Evolutionary conservation across 1,284 basidiomycete species (phyloP).

Genomic region (Sphaerobolus stellatus): DNA sequence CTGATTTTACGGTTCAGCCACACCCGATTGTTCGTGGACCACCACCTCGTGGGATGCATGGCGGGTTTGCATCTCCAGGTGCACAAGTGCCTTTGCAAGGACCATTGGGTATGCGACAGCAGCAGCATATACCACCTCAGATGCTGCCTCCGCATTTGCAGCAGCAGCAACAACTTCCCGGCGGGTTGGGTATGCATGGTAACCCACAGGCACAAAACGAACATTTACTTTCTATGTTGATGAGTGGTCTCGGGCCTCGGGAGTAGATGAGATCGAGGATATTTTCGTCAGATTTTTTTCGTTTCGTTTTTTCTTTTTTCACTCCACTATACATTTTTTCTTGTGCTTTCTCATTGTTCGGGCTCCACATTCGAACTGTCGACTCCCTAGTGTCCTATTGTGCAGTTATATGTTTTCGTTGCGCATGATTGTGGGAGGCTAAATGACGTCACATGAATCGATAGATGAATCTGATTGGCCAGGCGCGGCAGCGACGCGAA

Average conservation of each 20-base stretch:
- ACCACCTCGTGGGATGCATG: not conserved
- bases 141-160: conserved; percentile 40
- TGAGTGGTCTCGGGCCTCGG: conserved; percentile 60
- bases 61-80: conserved; percentile 10
- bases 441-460: no score
- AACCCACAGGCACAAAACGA: conserved; percentile 58
- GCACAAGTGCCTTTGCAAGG: conserved; percentile 40
- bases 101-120: conserved; percentile 43
- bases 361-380: no score
- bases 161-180: conserved; percentile 47
- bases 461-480: no score
- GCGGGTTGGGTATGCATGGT: conserved; percentile 48
- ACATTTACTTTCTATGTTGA: conserved; percentile 68
- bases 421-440: no score
- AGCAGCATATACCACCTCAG: conserved; percentile 35
- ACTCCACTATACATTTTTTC: no score
- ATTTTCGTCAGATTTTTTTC: no score
- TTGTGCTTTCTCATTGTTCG: no score
- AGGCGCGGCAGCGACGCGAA: no score
- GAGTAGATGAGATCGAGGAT: conserved; percentile 45
- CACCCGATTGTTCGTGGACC: not conserved
- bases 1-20: conserved; percentile 12
- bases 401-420: no score
- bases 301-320: no score
- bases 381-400: no score